Percentiles rank a stretch among this genome's conserved stretches.
Evolutionary conservation across 148 eudicot species (phyloP).

Genomic region (Gaultheria prostrata): DNA sequence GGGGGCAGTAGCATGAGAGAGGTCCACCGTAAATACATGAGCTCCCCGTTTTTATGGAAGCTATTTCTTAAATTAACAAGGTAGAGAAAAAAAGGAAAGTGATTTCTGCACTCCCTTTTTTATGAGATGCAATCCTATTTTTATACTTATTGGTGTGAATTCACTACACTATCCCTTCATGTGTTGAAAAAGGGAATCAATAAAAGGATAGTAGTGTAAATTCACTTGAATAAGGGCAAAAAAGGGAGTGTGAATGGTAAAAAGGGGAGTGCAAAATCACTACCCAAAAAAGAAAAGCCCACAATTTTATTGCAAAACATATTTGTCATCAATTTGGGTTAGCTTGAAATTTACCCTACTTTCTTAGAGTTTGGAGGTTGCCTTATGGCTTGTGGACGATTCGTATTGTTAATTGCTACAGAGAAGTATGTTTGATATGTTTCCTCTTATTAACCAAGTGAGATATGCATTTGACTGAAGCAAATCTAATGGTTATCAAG

Average conservation of each 20-base stretch:
- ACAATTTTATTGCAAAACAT: not conserved
- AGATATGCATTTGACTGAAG: not conserved
- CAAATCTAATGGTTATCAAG: not conserved
- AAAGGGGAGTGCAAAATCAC: not conserved
- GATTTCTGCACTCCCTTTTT: not conserved
- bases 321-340: not conserved
- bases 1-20: not conserved
- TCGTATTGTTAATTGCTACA: not conserved
- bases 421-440: not conserved
- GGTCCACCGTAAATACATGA: not conserved
- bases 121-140: not conserved
- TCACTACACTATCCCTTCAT: not conserved
- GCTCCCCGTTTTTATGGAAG: not conserved
- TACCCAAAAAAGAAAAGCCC: not conserved
- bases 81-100: not conserved
- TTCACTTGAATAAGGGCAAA: not conserved
- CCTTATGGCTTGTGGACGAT: not conserved
- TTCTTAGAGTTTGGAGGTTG: not conserved
- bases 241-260: not conserved
- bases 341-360: not conserved
- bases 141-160: not conserved
- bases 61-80: not conserved
- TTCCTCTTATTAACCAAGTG: not conserved
- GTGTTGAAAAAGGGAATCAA: not conserved
- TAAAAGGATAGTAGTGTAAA: not conserved